phyloP scores from a whole-genome alignment of 768 basidiomycete genomes.

The Agrocybe chaxingu region DNA sequence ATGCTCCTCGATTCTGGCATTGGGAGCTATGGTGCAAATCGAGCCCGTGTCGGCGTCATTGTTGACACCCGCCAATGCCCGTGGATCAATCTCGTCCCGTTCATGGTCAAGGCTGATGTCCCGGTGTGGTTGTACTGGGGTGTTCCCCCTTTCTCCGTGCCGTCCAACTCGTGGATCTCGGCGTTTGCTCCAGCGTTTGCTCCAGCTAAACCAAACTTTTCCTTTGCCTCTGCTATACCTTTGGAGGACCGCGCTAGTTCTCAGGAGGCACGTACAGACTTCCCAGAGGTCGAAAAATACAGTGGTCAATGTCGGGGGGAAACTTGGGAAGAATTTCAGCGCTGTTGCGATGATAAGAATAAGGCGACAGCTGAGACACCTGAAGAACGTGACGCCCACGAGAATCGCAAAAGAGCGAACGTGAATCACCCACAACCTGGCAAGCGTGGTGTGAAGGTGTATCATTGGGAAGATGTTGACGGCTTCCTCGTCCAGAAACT shows the following conservation, averaged over 20 bases:
- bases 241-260: background rate
- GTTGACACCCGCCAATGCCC: background rate
- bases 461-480: conserved; percentile 17
- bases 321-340: too few species aligned
- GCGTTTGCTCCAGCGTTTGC: too few species aligned
- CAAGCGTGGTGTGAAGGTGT: conserved; percentile 17
- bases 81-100: conserved; percentile 4
- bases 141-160: background rate
- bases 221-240: background rate
- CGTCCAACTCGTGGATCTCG: conserved; percentile 1
- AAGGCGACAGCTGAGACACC: background rate
- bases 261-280: too few species aligned
- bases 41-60: background rate
- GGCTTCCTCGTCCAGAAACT: conserved; percentile 16
- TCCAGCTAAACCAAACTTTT: background rate
- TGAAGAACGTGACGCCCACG: background rate
- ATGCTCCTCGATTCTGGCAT: background rate
- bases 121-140: conserved; percentile 11
- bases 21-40: background rate
- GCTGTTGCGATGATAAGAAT: too few species aligned
- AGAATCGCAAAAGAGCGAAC: too few species aligned
- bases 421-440: conserved; percentile 5
- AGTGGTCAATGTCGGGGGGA: too few species aligned
- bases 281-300: background rate
- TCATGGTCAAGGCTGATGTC: conserved; percentile 2